These are phyloP conservation scores for Haberlea rhodopensis DNA, from an alignment of 257 asterid species.

Conservation along the genomic window DNA sequence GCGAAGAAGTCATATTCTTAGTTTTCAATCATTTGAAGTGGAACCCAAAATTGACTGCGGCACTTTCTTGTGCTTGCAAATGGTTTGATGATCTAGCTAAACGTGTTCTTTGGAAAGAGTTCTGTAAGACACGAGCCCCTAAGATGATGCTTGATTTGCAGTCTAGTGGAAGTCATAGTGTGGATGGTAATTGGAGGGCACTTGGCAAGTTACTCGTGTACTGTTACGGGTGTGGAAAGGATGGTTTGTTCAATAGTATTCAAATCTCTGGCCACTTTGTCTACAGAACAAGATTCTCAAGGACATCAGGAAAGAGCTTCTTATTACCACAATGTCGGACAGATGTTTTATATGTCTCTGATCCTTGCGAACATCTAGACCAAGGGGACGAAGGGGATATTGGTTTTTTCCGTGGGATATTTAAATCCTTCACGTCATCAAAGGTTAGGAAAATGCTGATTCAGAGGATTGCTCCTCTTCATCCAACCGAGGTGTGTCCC, in stretches of 20 bases:
- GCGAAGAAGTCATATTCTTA: conserved; percentile 70
- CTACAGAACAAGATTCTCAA: conserved; percentile 79
- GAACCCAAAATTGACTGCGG: conserved; percentile 77
- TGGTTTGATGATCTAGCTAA: conserved; percentile 97
- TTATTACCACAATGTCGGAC: conserved; percentile 77
- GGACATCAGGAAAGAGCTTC: conserved; percentile 95
- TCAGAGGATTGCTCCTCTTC: conserved; percentile 62
- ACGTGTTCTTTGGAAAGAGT: conserved; percentile 95
- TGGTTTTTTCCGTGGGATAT: conserved; percentile 86
- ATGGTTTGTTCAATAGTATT: conserved; percentile 62
- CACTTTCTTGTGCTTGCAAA: conserved; percentile 87
- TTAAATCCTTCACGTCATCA: conserved; percentile 71
- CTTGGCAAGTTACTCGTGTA: conserved; percentile 84
- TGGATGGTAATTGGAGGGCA: conserved; percentile 97
- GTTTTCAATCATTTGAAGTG: conserved; percentile 71
- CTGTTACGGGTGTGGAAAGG: conserved; percentile 74
- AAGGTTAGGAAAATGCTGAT: conserved; percentile 79
- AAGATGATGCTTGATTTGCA: conserved; percentile 94
- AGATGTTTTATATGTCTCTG: conserved; percentile 84
- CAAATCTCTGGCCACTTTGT: conserved; percentile 89
- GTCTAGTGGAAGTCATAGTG: conserved; percentile 77
- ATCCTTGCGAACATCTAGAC: conserved; percentile 96
- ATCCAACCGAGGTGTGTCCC: conserved; percentile 84
- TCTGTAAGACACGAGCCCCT: conserved; percentile 91
- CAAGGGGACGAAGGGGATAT: conserved; percentile 96